Base-by-base conservation (phyloP, 176 grass and related monocot species). In the Panicum miliaceum region DNA sequence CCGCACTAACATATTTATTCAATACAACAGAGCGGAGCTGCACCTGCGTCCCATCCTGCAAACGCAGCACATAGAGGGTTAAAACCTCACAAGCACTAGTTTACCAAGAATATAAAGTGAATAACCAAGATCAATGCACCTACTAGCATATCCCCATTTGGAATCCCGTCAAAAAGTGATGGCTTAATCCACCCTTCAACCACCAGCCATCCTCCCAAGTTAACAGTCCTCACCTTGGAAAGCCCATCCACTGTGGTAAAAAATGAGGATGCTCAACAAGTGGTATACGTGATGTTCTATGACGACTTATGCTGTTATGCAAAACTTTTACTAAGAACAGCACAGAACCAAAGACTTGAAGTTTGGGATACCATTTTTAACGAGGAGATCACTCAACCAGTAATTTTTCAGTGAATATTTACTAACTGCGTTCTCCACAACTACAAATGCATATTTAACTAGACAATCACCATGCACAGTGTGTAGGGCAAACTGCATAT, bases 201-300 rank as follows among this genome's bases (percentile, higher is more conserved):
- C 88, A 95, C 93, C 47, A 95, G 56, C 93, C 93, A 95, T 51
- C 93, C 90, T 60, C 93, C 93, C 81, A 95, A 88, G 68, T 92
- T 95, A 13, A 95, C 93, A 63, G 75, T 85, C 73, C 88, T 86
- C 26, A 92, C 88, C 68, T 92, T 92, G 12, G 79, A 70, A 42
- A 92, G 75, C 40, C 87, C 90, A 90, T 92, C 75, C 54, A 84
- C 93, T 95, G 65, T 34, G 16, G 23, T 52, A 69, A 52, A 79
- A 80, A 59, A 61, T 69, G 19, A 27, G 13, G 8, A 56, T 56
- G 32, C 18, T 67, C 29, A 47, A 18, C 35, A 67, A 48, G 64
- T 81, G 47, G 2, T 74, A 9, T 53, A 25, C 56, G 32, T 75
- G 50, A 13, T 56, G 15, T 36, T 2, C 16, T 12, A 52, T 19